Evolutionary conservation across 2,329 filamentous ascomycete species (phyloP), one percentile per base, ranked within the genome.

Genomic region (Fusarium nelsonii): DNA sequence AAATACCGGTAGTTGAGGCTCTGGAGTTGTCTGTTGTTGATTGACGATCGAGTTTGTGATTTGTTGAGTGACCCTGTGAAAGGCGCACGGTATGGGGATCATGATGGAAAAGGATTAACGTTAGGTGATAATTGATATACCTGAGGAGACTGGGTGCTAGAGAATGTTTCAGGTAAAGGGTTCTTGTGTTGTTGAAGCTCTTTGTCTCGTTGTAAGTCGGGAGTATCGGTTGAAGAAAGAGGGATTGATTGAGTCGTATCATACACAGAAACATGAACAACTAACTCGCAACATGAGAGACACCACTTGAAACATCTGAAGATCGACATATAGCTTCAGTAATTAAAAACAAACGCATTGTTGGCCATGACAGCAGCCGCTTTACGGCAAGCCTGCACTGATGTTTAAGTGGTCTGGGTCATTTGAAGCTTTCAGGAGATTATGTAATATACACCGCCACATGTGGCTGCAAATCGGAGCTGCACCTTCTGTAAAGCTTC

Each of bases 401-500:
- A 40, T 40, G 23, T 15, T 10, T n/a, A 28, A 39, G 6, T 30
- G 46, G 16, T n/a, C 8, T 50, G 33, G 20, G 33, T 28, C 3
- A 6, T 34, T 49, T 14, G 11, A 37, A 28, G 33, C 12, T 11
- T 40, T 69, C 63, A 36, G 51, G 53, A 46, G 67, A 68, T 45
- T 36, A 46, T 15, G 32, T 52, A 46, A 32, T 6, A 1, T 2
- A 4, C 15, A 23, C 41, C 53, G 66, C 67, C 67, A 69, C 58
- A 12, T 23, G 65, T 69, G 57, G 62, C 53, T 34, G 33, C 4
- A 11, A 32, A 23, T 16, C 15, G 32, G 20, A 30, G n/a, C 41
- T 20, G 33, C 26, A 49, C 15, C 41, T 33, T 39, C 16, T 46
- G 26, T 26, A 34, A 64, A 70, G 50, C 63, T 70, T 68, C 53